Evolutionary conservation across 192 early-diverging fungal species (phyloP).

Genomic region (Phlyctochytrium planicorne): DNA sequence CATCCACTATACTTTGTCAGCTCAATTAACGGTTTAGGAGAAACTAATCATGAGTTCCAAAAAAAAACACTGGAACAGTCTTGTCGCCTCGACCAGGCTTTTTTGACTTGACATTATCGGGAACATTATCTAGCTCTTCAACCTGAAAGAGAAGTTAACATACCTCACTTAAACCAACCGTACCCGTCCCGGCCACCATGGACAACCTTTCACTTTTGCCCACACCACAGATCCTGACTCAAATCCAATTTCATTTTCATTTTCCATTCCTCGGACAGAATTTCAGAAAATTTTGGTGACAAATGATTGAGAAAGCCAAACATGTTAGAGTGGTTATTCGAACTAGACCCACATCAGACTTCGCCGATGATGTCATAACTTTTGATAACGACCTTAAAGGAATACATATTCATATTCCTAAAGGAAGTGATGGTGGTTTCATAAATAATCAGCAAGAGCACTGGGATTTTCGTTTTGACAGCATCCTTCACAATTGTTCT

Average conservation of each 20-base stretch:
- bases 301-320: conserved; percentile 27
- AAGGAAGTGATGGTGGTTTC: conserved; percentile 55
- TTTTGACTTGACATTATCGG: conserved; percentile 19
- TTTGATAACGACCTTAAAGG: conserved; percentile 43
- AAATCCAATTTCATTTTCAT: neutral
- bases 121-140: conserved; percentile 19
- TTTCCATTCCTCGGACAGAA: too few relatives aligned
- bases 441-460: conserved; percentile 69
- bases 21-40: neutral
- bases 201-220: conserved; percentile 38
- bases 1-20: conserved; percentile 19
- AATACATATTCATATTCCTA: conserved; percentile 61
- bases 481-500: conserved; percentile 57
- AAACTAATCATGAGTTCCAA: conserved; percentile 25
- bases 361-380: conserved; percentile 51
- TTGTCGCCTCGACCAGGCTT: conserved; percentile 20
- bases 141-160: conserved; percentile 5
- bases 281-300: neutral
- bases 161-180: neutral
- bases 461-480: conserved; percentile 66
- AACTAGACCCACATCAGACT: conserved; percentile 57
- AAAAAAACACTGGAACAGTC: conserved; percentile 17
- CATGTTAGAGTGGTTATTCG: conserved; percentile 64
- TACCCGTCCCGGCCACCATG: conserved; percentile 42
- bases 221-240: conserved; percentile 25